Evolutionary conservation across 169 alveolate species (phyloP), one percentile per base, ranked within the genome.

Genomic region (Plasmodium cynomolgi): DNA sequence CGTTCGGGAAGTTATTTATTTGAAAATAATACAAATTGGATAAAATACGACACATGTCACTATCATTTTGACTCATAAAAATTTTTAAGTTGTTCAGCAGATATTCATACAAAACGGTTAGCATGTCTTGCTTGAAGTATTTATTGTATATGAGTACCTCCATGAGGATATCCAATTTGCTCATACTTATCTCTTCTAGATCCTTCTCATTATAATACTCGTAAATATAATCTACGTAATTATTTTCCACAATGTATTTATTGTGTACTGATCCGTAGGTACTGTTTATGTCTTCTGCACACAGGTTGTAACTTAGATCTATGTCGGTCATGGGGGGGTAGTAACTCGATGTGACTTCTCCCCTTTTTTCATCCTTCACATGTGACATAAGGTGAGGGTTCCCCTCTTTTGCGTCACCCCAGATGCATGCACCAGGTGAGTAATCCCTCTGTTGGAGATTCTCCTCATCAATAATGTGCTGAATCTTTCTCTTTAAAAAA

Each of bases 171-270:
- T 29, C 81, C 31, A 86, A 17, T 77, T 86, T 86, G 33, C 85
- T 86, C 68, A 74, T 86, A 29, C 68, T 86, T 77, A 62, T 56
- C 3, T 86, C 93, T 39, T 50, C 72, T 4, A 86, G 41, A 23
- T 86, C 85, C 50, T 86, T 86, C 31, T 86, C 81, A 77, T 86
- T 86, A 71, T 86, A 86, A 86, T 86, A 86, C 68, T 86, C 93
- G 72, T 86, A 86, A 75, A 86, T 86, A 58, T 86, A 86, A 77
- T 86, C 85, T 54, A 79, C 81, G 81, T 79, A 77, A 11, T 86
- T 75, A 29, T 86, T 86, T 77, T 86, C 93, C 41, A 77, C 81
- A 86, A 86, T 86, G 33, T 54, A 86, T 86, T 86, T 79, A 79
- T 86, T 86, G 47, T 86, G 93, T 20, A 86, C 7, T 9, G 93